Evolutionary conservation across 2,329 filamentous ascomycete species (phyloP), one percentile per base, ranked within the genome.

Genomic region (Botrytis paeoniae): DNA sequence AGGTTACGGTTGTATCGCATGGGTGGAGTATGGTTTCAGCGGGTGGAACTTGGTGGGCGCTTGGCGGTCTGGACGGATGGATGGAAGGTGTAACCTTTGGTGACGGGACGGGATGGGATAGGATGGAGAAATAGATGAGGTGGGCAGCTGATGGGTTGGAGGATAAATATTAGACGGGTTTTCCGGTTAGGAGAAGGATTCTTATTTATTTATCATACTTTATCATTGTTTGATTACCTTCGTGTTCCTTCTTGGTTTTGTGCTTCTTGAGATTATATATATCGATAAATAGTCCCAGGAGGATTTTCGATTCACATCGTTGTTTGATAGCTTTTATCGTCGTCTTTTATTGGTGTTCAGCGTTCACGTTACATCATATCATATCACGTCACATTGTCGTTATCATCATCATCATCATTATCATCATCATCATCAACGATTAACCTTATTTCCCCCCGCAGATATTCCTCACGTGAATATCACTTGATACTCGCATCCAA

Each of bases 1-100:
- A 18, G 25, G 6, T 54, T 16, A 54, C 16, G 51, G 14, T 57
- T 16, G 22, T 41, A 39, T 41, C 60, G 60, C 35, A 62, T n/a
- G 60, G 25, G 60, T 62, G 60, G 60, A 62, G 37, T 62, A 61
- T 25, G 22, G 60, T 62, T 62, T 62, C 60, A 62, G 37, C 32
- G 37, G 25, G 10, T 62, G 60, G 35, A 37, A 39, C 60, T 62
- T 62, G 35, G 60, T 25, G 37, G 25, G 37, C 25, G 37, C 35
- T 62, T 62, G 60, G 60, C 60, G 25, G 22, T 22, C 22, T 59
- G 57, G 57, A 59, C 29, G 29, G 54, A 32, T 37, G 59, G 59
- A 61, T 39, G 59, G 59, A 39, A 61, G 59, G 59, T 61, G 59
- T n/a, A 35, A 54, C 25, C 4, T 22, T 39, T 61, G 35, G 16